phyloP scores from a whole-genome alignment of 139 green algal genomes.

The Chlorella sp. region DNA sequence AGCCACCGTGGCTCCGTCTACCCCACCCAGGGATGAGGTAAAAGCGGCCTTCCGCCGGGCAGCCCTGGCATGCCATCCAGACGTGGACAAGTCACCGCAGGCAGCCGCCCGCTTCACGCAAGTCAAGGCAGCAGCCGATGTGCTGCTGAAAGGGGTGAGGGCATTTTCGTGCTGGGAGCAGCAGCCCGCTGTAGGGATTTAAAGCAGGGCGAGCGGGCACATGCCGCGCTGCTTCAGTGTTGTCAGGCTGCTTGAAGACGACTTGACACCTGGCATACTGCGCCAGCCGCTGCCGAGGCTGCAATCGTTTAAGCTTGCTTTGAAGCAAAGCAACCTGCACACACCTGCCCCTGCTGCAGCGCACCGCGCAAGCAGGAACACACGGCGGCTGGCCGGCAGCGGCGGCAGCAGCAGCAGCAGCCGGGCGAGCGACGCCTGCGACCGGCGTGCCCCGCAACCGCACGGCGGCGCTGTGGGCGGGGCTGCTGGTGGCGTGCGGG shows the following conservation, averaged over 20 bases:
- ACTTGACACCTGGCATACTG: background rate
- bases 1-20: too few species aligned
- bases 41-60: slow-evolving; percentile 18
- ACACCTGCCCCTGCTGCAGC: background rate
- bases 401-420: background rate
- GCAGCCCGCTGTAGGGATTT: too few species aligned
- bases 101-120: background rate
- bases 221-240: too few species aligned
- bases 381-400: background rate
- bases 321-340: background rate
- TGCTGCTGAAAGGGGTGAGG: slow-evolving; percentile 12
- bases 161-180: background rate
- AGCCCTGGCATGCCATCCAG: background rate
- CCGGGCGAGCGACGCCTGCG: background rate
- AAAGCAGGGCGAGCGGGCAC: too few species aligned
- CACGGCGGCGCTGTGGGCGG: slow-evolving; percentile 1
- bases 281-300: background rate
- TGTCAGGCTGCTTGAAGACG: too few species aligned
- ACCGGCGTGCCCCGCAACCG: background rate
- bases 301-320: background rate
- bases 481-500: background rate
- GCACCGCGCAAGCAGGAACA: background rate
- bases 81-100: background rate
- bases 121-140: slow-evolving; percentile 3
- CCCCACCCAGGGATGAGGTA: background rate